Evolutionary conservation across 495 filamentous ascomycete genomes (phyloP), one percentile per base, ranked within the genome.

Genomic region (Opeltia flavorubescens): DNA sequence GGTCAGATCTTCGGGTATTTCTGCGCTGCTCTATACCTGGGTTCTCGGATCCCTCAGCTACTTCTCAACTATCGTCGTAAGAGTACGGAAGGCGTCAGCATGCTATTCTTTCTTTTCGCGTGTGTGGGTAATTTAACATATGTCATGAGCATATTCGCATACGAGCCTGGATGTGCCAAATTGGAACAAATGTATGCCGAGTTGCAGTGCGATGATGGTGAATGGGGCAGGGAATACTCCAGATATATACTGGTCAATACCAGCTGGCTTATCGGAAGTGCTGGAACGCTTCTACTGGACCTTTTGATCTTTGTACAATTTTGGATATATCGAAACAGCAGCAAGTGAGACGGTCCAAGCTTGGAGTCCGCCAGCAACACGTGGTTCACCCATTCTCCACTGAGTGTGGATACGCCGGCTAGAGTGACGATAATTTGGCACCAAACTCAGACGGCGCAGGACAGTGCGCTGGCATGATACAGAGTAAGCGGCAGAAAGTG

Each of bases 41-140:
- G 84, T 18, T 87, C 81, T 0, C 78, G 91, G 5, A 57, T 95
- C 8, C 91, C 91, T 0, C 91, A 98, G 62, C 68, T 98, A 6
- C 66, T 95, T 4, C 75, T 95, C 26, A 98, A 98, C 59, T 89
- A 81, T 63, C 74, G 80, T 1, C 79, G 91, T 31, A 94, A 91
- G 62, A 83, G 77, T 25, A 95, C 88, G 1, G 89, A 95, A 26
- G 91, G 89, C 2, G 78, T 98, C 4, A 87, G 83, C 17, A 70
- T 94, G 54, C 68, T 98, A 0, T 98, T 98, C 67, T 98, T 98
- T 66, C 66, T 96, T 15, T 98, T 98, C 58, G 91, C 89, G 6
- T 95, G 88, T 59, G 73, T 95, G 18, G 91, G 91, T 2, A 98
- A 98, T 56, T 54, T 89, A 46, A 94, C 89, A 0, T 98, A 93